These are phyloP conservation scores for Colletotrichum chlorophyti DNA, from an alignment of 2,329 filamentous ascomycete species.

Conservation along the genomic window DNA sequence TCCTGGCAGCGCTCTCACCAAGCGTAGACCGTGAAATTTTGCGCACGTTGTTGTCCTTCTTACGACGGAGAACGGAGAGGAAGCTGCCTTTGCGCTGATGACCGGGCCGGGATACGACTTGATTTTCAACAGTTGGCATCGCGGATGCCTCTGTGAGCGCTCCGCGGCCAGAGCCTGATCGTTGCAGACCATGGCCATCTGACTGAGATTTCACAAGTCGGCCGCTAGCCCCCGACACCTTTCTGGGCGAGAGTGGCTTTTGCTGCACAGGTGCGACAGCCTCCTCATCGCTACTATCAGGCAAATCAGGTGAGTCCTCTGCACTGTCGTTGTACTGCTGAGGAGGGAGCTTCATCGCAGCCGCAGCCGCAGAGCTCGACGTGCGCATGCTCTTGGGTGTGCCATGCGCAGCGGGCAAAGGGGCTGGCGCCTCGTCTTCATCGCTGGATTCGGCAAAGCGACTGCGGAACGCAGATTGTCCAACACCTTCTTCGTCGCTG, in stretches of 20 bases:
- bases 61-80: slow-evolving; percentile 69
- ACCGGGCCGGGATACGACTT: slow-evolving; percentile 34
- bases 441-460: slow-evolving; percentile 79
- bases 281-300: slow-evolving; percentile 64
- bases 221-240: slow-evolving; percentile 20
- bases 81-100: slow-evolving; percentile 55
- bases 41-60: slow-evolving; percentile 59
- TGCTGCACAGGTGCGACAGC: slow-evolving; percentile 7
- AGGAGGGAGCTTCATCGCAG: slow-evolving; percentile 41
- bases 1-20: slow-evolving; percentile 64
- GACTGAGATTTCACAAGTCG: slow-evolving; percentile 31
- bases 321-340: slow-evolving; percentile 50
- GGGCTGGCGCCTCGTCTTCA: slow-evolving; percentile 67
- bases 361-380: slow-evolving; percentile 42
- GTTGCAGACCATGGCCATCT: slow-evolving; percentile 38
- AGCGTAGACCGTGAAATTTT: slow-evolving; percentile 61
- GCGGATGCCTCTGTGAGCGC: slow-evolving; percentile 35
- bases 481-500: slow-evolving; percentile 63
- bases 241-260: slow-evolving; percentile 32
- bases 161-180: slow-evolving; percentile 50
- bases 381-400: slow-evolving; percentile 42
- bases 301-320: slow-evolving; percentile 63
- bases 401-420: slow-evolving; percentile 72
- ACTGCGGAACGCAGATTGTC: slow-evolving; percentile 51
- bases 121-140: slow-evolving; percentile 30